phyloP scores from a whole-genome alignment of 768 basidiomycete species.

The Boletus eberwhitei region DNA sequence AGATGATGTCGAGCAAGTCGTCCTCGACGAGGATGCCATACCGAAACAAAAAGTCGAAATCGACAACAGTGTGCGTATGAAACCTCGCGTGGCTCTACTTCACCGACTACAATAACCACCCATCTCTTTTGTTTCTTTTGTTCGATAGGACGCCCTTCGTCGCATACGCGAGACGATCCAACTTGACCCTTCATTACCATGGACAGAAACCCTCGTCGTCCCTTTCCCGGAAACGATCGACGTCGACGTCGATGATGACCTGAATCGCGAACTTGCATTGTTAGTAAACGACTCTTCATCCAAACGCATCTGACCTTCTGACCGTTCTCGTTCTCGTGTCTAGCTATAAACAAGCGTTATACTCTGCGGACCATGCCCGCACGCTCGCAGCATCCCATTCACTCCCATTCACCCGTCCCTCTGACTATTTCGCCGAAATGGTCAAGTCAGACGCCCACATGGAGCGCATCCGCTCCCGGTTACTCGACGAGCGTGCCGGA shows the following conservation, averaged over 20 bases:
- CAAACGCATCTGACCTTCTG: too few species aligned
- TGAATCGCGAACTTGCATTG: constrained; percentile 96
- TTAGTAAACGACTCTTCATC: constrained; percentile 36
- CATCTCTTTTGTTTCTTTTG: background rate
- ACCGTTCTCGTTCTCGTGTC: background rate
- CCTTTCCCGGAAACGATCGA: constrained; percentile 71
- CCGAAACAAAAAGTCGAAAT: constrained; percentile 69
- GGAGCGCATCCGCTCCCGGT: constrained; percentile 88
- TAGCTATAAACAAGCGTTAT: constrained; percentile 95
- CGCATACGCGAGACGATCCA: constrained; percentile 78
- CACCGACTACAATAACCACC: background rate
- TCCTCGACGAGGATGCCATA: constrained; percentile 75
- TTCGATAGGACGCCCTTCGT: constrained; percentile 64
- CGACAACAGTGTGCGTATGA: constrained; percentile 68
- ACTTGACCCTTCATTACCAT: constrained; percentile 69
- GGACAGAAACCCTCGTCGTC: constrained; percentile 80
- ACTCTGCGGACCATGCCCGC: constrained; percentile 73
- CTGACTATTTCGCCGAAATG: constrained; percentile 98
- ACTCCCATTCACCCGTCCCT: constrained; percentile 85
- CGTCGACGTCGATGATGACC: constrained; percentile 80
- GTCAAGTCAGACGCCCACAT: constrained; percentile 96
- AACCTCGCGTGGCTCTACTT: constrained; percentile 19
- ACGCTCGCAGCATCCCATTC: constrained; percentile 73
- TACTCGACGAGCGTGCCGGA: constrained; percentile 82
- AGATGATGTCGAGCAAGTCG: constrained; percentile 61